Evolutionary conservation across 2,329 filamentous ascomycete genomes (phyloP).

Genomic region (Aspergillus sp.): DNA sequence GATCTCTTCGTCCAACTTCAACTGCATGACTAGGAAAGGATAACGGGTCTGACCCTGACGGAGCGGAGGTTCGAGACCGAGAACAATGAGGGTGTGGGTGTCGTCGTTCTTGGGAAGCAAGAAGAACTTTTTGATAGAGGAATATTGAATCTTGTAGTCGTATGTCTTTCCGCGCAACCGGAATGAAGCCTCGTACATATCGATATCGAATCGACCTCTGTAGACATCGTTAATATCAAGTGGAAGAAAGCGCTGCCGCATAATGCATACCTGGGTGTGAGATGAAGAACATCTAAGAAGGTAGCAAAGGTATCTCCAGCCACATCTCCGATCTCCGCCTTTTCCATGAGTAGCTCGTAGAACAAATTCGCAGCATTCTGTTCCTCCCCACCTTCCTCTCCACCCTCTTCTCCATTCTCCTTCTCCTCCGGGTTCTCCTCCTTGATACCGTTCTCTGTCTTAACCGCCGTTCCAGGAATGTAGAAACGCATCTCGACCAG

Average conservation of each 20-base stretch:
- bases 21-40: conserved; percentile 98
- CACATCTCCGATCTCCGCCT: conserved; percentile 97
- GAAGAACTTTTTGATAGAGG: conserved; percentile 98
- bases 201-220: conserved; percentile 98
- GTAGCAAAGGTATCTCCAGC: conserved; percentile 98
- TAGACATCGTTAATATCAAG: conserved; percentile 17
- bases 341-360: conserved; percentile 96
- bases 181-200: conserved; percentile 99
- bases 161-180: conserved; percentile 97
- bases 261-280: conserved; percentile 75
- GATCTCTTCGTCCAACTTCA: conserved; percentile 96
- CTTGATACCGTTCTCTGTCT: conserved; percentile 68
- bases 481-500: conserved; percentile 99
- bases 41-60: conserved; percentile 97
- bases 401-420: conserved; percentile 56
- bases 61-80: conserved; percentile 90
- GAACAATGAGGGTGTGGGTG: conserved; percentile 88
- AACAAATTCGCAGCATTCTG: conserved; percentile 97
- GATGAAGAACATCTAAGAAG: conserved; percentile 93
- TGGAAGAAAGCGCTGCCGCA: conserved; percentile 8
- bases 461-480: conserved; percentile 83
- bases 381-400: conserved; percentile 69
- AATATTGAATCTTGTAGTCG: conserved; percentile 99
- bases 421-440: conserved; percentile 57
- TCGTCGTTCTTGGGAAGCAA: conserved; percentile 98